Evolutionary conservation across 768 basidiomycete species (phyloP), one percentile per base, ranked within the genome.

Genomic region (Amanita thiersii): DNA sequence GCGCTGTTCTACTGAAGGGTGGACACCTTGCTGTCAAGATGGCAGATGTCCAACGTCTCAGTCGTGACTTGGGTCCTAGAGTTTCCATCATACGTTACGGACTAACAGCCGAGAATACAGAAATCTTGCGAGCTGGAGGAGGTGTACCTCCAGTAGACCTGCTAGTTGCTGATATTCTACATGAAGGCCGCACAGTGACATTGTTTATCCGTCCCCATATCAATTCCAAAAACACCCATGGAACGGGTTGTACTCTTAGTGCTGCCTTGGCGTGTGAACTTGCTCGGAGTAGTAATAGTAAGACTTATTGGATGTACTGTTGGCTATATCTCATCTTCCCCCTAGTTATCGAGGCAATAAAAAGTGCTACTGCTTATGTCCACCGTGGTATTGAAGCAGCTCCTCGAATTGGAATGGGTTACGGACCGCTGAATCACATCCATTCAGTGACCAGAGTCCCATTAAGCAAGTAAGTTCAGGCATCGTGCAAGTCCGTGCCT

Each of bases 191-290:
- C 9, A 49, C 50, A 3, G 60, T 60, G 23, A 73, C 73, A 1
- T 39, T 87, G 12, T 82, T 79, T 46, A 65, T 75, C 14, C 70
- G 76, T 5, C 79, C 83, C 1, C 64, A 74, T 10, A 61, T 89
- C 15, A 65, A 80, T 10, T 78, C 85, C 4, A 70, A 61, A 24
- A 87, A 69, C 49, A 96, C 91, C 0, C 92, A 94, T 54, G 92
- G 92, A 1, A 96, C 92, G 0, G 92, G 91, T 1, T 96, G 91
- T 56, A 96, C 92, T 0, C 66, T 96, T n/a, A 82, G 80, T 34
- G 80, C 91, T 0, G 86, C 89, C 0, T 70, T 94, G 12, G 81
- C 81, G 2, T 79, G 77, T 41, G 68, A 68, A 4, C 63, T 92
- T 11, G 82, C 75, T 2, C 65, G 63, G 33, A 79, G 76, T 37